Evolutionary conservation across 352 stramenopile species (phyloP).

Genomic region (Phytophthora foliorum): DNA sequence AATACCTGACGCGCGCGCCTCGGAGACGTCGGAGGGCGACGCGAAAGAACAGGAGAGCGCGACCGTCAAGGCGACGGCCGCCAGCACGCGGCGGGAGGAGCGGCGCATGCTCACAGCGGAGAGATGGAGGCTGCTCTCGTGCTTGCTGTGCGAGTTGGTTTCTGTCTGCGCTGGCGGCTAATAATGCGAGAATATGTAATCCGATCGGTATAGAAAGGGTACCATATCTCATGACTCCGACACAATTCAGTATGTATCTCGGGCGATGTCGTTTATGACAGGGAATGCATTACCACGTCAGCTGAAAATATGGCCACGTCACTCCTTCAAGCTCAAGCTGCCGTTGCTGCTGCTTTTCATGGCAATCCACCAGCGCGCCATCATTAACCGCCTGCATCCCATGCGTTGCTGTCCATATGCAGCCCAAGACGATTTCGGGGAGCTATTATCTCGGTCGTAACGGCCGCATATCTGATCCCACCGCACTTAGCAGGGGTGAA

Average conservation of each 20-base stretch:
- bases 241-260: no score
- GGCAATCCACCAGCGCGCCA: background rate
- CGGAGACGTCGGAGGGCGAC: slow-evolving; percentile 28
- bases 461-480: slow-evolving; percentile 21
- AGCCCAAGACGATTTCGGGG: slow-evolving; percentile 2
- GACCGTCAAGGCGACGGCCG: slow-evolving; percentile 15
- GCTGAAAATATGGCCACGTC: slow-evolving; percentile 14
- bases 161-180: slow-evolving; percentile 19
- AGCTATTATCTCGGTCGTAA: slow-evolving; percentile 2
- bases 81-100: slow-evolving; percentile 21
- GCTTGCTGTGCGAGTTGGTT: slow-evolving; percentile 28
- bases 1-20: slow-evolving; percentile 37
- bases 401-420: background rate
- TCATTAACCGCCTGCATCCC: slow-evolving; percentile 1
- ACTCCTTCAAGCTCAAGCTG: slow-evolving; percentile 16
- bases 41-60: slow-evolving; percentile 13
- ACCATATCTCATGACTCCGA: background rate
- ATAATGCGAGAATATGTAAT: slow-evolving; percentile 11
- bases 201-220: slow-evolving; percentile 9
- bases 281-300: background rate
- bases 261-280: background rate
- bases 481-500: background rate
- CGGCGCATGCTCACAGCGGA: slow-evolving; percentile 28
- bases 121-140: background rate
- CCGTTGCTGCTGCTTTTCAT: no score